phyloP scores from a whole-genome alignment of 1,284 basidiomycete genomes.

The Omphalotus olearius region DNA sequence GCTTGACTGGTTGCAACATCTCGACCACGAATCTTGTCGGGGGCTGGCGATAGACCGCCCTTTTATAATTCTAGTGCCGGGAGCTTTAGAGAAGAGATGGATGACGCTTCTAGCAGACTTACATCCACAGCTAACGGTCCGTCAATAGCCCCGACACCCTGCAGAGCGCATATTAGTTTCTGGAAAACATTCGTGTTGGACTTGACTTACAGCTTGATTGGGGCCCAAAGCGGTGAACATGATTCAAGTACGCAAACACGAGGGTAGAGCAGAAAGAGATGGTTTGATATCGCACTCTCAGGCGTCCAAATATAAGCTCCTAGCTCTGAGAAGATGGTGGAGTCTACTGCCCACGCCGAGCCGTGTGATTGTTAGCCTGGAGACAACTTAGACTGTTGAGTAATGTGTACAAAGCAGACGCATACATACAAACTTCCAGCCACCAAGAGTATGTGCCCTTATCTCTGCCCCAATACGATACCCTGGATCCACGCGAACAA shows the following conservation, averaged over 20 bases:
- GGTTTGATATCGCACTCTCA: too few species aligned
- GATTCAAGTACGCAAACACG: not conserved
- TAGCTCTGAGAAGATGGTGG: too few species aligned
- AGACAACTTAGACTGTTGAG: too few species aligned
- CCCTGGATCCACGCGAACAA: too few species aligned
- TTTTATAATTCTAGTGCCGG: slow-evolving; percentile 37
- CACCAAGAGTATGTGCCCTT: too few species aligned
- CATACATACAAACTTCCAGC: too few species aligned
- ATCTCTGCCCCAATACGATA: too few species aligned
- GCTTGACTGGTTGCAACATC: slow-evolving; percentile 52
- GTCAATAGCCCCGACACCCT: slow-evolving; percentile 17
- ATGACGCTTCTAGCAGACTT: slow-evolving; percentile 7
- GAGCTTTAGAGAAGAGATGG: not conserved
- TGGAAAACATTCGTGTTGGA: slow-evolving; percentile 5
- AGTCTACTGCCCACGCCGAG: too few species aligned
- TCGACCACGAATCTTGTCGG: slow-evolving; percentile 59
- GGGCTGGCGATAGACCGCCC: slow-evolving; percentile 55
- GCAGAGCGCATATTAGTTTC: not conserved
- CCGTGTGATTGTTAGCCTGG: too few species aligned
- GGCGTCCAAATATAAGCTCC: too few species aligned
- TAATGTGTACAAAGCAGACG: too few species aligned
- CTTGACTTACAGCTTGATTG: slow-evolving; percentile 5
- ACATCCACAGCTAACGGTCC: slow-evolving; percentile 27
- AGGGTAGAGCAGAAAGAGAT: not conserved
- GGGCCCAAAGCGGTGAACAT: slow-evolving; percentile 4